Evolutionary conservation across 2,329 filamentous ascomycete genomes (phyloP).

Genomic region (Cordyceps pruinosa): DNA sequence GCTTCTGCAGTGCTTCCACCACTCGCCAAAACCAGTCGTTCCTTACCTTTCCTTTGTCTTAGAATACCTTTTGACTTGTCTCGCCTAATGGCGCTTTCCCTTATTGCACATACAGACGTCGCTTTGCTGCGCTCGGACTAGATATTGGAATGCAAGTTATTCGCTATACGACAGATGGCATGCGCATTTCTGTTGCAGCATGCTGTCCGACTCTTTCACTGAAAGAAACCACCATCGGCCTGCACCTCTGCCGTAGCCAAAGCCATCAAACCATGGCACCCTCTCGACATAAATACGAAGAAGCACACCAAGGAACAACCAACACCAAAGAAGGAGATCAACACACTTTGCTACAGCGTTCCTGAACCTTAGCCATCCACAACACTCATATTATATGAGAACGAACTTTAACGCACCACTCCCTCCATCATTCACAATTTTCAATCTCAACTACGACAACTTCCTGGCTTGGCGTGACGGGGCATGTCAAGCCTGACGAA

Average conservation of each 20-base stretch:
- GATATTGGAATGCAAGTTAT: neutral
- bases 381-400: neutral
- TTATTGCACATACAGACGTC: neutral
- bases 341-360: neutral
- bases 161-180: neutral
- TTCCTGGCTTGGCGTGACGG: neutral
- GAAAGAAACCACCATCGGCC: neutral
- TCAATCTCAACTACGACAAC: neutral
- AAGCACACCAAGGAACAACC: neutral
- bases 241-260: neutral
- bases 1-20: neutral
- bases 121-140: neutral
- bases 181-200: neutral
- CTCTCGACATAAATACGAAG: neutral
- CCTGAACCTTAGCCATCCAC: neutral
- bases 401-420: neutral
- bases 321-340: neutral
- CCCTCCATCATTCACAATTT: neutral
- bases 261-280: constrained; percentile 1
- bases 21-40: neutral
- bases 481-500: neutral
- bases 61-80: neutral
- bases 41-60: neutral
- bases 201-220: neutral
- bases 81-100: neutral